A percentile compares a stretch with the other conserved stretches of the same genome.
These are phyloP conservation scores for Mucor velutinosus DNA, from an alignment of 371 early-diverging fungal species.

Conservation along the genomic window DNA sequence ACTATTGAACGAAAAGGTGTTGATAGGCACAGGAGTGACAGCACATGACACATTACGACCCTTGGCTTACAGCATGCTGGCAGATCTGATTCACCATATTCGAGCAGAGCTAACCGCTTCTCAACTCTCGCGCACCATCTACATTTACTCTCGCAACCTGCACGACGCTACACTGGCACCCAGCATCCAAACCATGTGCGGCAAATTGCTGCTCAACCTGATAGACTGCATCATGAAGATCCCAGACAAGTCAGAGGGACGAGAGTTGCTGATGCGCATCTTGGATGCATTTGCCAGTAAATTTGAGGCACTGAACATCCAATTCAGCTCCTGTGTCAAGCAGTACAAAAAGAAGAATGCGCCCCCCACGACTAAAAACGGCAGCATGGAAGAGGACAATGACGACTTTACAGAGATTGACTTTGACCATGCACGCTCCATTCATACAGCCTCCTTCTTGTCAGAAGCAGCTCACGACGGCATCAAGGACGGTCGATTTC, in stretches of 20 bases:
- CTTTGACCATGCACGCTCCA: conserved; percentile 79
- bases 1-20: conserved; percentile 87
- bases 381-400: conserved; percentile 19
- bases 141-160: conserved; percentile 87
- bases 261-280: conserved; percentile 82
- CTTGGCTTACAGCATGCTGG: conserved; percentile 91
- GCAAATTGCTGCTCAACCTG: conserved; percentile 89
- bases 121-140: conserved; percentile 82
- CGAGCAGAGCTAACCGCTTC: conserved; percentile 78
- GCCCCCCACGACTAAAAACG: neutral
- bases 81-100: conserved; percentile 95
- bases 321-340: conserved; percentile 56
- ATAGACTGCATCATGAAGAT: conserved; percentile 85
- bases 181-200: conserved; percentile 95
- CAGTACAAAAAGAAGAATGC: conserved; percentile 47
- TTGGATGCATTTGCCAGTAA: conserved; percentile 83
- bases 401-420: conserved; percentile 57
- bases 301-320: conserved; percentile 72
- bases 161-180: conserved; percentile 88
- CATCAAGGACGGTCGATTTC: conserved; percentile 75
- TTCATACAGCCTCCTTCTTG: conserved; percentile 66
- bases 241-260: conserved; percentile 64
- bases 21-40: conserved; percentile 93
- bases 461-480: conserved; percentile 71
- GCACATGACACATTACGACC: conserved; percentile 90